Percentiles rank a stretch among this genome's conserved stretches.
phyloP scores from a whole-genome alignment of 805 yeast genomes.

The Candida bentonensis region DNA sequence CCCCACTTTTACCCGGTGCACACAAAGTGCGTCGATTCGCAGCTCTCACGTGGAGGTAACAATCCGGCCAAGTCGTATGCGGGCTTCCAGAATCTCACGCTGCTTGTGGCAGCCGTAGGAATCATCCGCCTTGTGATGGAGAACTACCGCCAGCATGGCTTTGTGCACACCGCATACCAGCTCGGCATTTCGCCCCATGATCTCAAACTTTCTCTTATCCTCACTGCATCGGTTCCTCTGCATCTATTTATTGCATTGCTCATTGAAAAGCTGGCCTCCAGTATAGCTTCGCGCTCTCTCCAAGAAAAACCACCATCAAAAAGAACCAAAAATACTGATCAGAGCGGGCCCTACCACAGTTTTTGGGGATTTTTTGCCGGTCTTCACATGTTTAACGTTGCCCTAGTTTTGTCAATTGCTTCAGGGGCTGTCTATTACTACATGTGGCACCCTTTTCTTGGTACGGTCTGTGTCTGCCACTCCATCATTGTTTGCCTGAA shows the following conservation, averaged over 20 bases:
- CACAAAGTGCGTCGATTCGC: not conserved
- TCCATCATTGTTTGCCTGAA: slow-evolving; percentile 29
- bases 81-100: slow-evolving; percentile 25
- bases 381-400: slow-evolving; percentile 20
- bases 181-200: slow-evolving; percentile 18
- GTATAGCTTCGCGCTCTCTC: slow-evolving; percentile 4
- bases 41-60: not conserved
- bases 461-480: slow-evolving; percentile 28
- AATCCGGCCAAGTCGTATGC: slow-evolving; percentile 14
- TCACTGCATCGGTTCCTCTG: slow-evolving; percentile 20
- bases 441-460: slow-evolving; percentile 29
- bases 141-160: slow-evolving; percentile 22
- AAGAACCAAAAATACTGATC: slow-evolving; percentile 6
- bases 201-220: slow-evolving; percentile 10
- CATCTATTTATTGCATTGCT: slow-evolving; percentile 22
- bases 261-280: slow-evolving; percentile 20
- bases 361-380: slow-evolving; percentile 20
- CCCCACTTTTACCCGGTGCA: not conserved
- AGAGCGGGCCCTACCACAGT: slow-evolving; percentile 11
- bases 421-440: slow-evolving; percentile 21
- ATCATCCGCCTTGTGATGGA: slow-evolving; percentile 23
- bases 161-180: slow-evolving; percentile 15
- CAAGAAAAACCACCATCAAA: slow-evolving; percentile 4
- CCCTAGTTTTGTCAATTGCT: slow-evolving; percentile 17
- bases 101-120: slow-evolving; percentile 21